A percentile compares a stretch with the other conserved stretches of the same genome.
phyloP scores from a whole-genome alignment of 208 protist species.

The Leishmania guyanensis region DNA sequence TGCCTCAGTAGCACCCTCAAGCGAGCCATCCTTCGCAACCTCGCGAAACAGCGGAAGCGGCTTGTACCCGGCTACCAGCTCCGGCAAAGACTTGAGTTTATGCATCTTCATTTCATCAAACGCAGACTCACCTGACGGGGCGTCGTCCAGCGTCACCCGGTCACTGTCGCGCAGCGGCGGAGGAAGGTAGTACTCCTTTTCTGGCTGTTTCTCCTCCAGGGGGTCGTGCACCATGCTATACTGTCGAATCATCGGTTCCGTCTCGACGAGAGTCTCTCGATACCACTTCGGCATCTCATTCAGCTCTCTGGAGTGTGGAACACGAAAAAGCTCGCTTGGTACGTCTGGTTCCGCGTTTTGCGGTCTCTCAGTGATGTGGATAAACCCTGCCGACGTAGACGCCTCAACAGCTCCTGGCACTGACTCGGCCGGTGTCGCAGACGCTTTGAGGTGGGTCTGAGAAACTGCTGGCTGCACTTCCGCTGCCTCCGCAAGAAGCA shows the following conservation, averaged over 20 bases:
- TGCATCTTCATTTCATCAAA: constrained; percentile 89
- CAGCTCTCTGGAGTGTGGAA: constrained; percentile 59
- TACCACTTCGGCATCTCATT: constrained; percentile 85
- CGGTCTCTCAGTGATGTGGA: constrained; percentile 63
- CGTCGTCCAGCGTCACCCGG: constrained; percentile 81
- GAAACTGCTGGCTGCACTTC: not conserved
- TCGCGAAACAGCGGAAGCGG: constrained; percentile 82
- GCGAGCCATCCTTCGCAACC: constrained; percentile 44
- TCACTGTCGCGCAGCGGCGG: constrained; percentile 54
- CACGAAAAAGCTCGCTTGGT: constrained; percentile 70
- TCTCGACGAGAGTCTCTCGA: constrained; percentile 73
- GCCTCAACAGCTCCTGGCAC: not conserved
- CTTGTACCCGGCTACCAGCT: constrained; percentile 84
- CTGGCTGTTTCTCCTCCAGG: constrained; percentile 46
- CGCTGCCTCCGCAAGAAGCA: constrained; percentile 13
- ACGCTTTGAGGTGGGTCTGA: not conserved
- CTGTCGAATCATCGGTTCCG: constrained; percentile 71
- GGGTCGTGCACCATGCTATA: constrained; percentile 86
- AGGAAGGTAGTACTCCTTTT: constrained; percentile 69
- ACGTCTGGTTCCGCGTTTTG: constrained; percentile 64
- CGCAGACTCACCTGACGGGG: constrained; percentile 57
- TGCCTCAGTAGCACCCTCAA: constrained; percentile 27
- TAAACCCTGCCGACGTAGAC: constrained; percentile 37
- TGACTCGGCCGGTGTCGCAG: not conserved
- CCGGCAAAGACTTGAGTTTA: constrained; percentile 69